Base-by-base conservation (phyloP, 2,329 filamentous ascomycete species). In the Ramularia endophylla region DNA sequence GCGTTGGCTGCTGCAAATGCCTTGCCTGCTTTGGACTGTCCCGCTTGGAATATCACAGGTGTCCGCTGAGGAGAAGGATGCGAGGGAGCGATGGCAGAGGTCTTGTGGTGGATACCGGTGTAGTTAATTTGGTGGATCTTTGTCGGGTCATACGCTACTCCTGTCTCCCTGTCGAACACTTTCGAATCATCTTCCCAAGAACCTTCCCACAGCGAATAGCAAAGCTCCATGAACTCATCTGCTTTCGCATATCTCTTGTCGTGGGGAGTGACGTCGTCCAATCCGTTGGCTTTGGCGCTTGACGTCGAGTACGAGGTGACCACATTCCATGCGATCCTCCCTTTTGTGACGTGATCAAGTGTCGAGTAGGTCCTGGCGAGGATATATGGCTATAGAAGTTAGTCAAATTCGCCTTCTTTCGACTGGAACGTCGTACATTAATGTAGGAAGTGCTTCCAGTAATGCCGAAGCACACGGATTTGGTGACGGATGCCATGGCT, bases 171-270 rank as follows among this genome's bases (percentile, higher is more conserved):
- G 53, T 83, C 73, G 0, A 75, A 69, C 11, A 75, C 67, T 1
- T 83, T 76, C 0, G 81, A 81, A 53, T 82, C 77, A 40, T 80
- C 73, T 27, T 77, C 67, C 78, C 81, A 84, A 0, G 78, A 82
- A 0, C 74, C 78, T 53, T 83, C 72, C 57, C 78, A 73, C 1
- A 84, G 72, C n/a, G n/a, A n/a, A 40, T 54, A 54, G 53, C 77
- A 70, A 22, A 81, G 77, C 48, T 72, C 65, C 55, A 79, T 65
- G 59, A 78, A 85, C 60, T 78, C 81, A 51, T 78, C 78, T 15
- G 72, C 81, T 25, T 75, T 72, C 4, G 65, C 68, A 51, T 85
- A 85, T 42, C 78, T 69, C 51, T 78, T 77, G 47, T 84, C 81
- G 53, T 85, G 81, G 67, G 73, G 63, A 1, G 71, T 66, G 51